phyloP scores from a whole-genome alignment of 345 rosid species.

The Eucalyptus tenuipes region DNA sequence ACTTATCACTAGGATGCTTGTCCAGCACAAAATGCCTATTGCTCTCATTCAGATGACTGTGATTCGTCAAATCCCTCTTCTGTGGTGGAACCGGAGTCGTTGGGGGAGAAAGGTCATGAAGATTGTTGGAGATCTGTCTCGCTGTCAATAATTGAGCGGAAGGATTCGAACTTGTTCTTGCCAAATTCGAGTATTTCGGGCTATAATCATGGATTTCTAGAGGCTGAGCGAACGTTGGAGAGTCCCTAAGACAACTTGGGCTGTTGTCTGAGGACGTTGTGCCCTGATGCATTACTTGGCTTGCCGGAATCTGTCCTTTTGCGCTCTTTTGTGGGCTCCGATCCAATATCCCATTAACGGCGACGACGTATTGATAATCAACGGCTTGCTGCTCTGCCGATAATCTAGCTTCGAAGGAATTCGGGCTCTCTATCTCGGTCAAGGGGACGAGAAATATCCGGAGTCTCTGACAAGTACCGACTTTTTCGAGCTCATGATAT shows the following conservation, averaged over 20 bases:
- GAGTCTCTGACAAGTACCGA: slow-evolving; percentile 55
- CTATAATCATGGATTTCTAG: slow-evolving; percentile 35
- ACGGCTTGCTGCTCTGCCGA: slow-evolving; percentile 24
- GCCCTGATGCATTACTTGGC: background rate
- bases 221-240: slow-evolving; percentile 26
- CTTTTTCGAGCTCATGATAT: slow-evolving; percentile 51
- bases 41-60: slow-evolving; percentile 6
- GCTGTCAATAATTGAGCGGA: slow-evolving; percentile 15
- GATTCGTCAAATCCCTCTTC: background rate
- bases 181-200: slow-evolving; percentile 15
- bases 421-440: slow-evolving; percentile 40
- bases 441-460: slow-evolving; percentile 62
- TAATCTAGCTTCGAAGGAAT: slow-evolving; percentile 28
- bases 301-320: background rate
- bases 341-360: slow-evolving; percentile 60
- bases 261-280: slow-evolving; percentile 35
- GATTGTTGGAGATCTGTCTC: slow-evolving; percentile 11
- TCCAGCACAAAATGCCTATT: slow-evolving; percentile 2
- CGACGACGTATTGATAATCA: slow-evolving; percentile 52
- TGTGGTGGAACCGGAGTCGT: slow-evolving; percentile 13
- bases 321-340: slow-evolving; percentile 34
- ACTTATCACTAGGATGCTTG: slow-evolving; percentile 5
- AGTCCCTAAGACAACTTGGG: slow-evolving; percentile 27
- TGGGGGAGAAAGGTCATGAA: slow-evolving; percentile 25
- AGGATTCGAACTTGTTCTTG: slow-evolving; percentile 13